Percentiles rank a stretch among this genome's conserved stretches.
Evolutionary conservation across 179 eudicot genomes (phyloP).

Genomic region (Corrigiola litoralis): DNA sequence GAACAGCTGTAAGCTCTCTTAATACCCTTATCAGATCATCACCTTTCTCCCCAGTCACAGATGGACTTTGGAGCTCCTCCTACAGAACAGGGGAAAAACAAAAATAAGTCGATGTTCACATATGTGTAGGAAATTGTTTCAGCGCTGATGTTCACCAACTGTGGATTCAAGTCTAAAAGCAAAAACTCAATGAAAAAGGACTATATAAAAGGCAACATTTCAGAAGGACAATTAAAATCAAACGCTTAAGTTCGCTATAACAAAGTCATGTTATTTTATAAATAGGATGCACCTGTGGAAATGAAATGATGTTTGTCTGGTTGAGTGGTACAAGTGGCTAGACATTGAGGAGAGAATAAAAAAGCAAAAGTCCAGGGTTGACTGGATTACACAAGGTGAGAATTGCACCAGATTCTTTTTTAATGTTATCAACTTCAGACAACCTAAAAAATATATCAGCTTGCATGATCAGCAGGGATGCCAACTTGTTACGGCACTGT

Average conservation of each 20-base stretch:
- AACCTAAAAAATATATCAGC: too few species aligned
- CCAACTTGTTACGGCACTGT: too few species aligned
- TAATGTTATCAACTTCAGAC: too few species aligned
- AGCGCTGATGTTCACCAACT: not conserved
- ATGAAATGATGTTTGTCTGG: too few species aligned
- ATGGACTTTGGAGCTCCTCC: conserved; percentile 69
- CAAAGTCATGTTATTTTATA: not conserved
- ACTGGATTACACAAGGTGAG: too few species aligned
- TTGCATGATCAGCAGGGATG: too few species aligned
- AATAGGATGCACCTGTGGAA: not conserved
- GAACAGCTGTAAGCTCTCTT: conserved; percentile 90
- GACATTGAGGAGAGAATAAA: too few species aligned
- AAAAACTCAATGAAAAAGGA: not conserved
- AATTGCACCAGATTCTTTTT: too few species aligned
- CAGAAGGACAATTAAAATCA: not conserved
- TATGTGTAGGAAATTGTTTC: not conserved
- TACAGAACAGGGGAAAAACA: conserved; percentile 9
- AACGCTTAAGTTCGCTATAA: not conserved
- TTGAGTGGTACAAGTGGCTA: too few species aligned
- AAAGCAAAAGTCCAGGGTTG: too few species aligned
- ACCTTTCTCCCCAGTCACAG: conserved; percentile 54
- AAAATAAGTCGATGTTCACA: not conserved
- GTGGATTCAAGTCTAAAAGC: not conserved
- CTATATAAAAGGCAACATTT: not conserved
- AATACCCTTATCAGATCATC: conserved; percentile 85